Evolutionary conservation across 2,329 filamentous ascomycete genomes (phyloP), one percentile per base, ranked within the genome.

Genomic region (Colletotrichum musae): DNA sequence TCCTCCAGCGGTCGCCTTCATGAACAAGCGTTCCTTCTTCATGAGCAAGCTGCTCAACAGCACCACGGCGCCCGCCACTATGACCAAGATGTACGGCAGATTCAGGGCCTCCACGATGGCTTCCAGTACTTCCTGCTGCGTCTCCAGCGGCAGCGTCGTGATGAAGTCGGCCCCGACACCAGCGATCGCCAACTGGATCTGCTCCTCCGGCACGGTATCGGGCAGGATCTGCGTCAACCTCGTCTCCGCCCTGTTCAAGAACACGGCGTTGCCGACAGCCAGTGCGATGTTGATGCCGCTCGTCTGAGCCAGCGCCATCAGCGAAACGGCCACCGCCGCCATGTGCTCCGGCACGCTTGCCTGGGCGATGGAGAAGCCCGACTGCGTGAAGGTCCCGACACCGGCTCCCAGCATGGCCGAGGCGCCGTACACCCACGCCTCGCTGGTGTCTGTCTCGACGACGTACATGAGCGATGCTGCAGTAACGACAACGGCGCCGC

Each of bases 401-500:
- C 84, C 83, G 6, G 82, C 72, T 5, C 80, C 84, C 1, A 85
- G 69, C 3, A 86, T 73, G 9, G 84, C 73, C 2, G 70, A 74
- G 36, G 76, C 77, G 26, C 80, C 80, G 52, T 80, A 81, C 4
- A 78, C 74, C 41, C 70, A 66, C 3, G 72, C 59, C 0, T 70
- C 70, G 13, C 71, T 67, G 2, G 76, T 75, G 36, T 58, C 66
- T 3, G 61, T 64, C 1, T 73, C 63, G 59, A 79, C 73, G 2
- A 75, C 75, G 53, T 76, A 77, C 74, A 84, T 75, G 28, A 82
- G 71, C 0, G 77, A 77, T 13, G 75, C 77, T 1, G 81, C 83
- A 5, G 78, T 72, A 2, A 79, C 66, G 15, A 78, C 73, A 4
- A 84, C 68, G 10, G 78, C 50, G 4, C 79, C 78, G 4, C 79